Evolutionary conservation across 768 basidiomycete genomes (phyloP).

Genomic region (Chalciporus sphaerocephalus): DNA sequence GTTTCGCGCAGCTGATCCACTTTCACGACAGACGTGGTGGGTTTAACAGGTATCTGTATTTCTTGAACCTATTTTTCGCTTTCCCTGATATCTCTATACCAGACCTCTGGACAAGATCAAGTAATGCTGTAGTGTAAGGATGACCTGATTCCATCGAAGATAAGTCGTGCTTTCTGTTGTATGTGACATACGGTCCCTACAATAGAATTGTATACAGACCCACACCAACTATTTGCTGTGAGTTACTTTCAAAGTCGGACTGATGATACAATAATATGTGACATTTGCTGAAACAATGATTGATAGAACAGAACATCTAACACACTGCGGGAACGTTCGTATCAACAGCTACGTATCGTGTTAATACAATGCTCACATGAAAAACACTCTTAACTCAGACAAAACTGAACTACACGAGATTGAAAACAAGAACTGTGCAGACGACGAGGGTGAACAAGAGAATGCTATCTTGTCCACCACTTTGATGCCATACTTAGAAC

Average conservation of each 20-base stretch:
- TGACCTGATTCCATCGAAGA: conserved; percentile 3
- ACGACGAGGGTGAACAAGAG: conserved; percentile 4
- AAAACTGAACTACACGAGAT: conserved; percentile 19
- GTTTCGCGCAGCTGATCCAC: conserved; percentile 9
- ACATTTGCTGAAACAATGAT: conserved; percentile 1
- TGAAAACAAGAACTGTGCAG: conserved; percentile 11
- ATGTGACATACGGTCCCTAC: conserved; percentile 1
- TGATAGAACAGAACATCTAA: conserved; percentile 20
- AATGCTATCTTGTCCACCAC: conserved; percentile 1
- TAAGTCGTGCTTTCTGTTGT: conserved; percentile 14
- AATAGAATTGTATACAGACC: neutral
- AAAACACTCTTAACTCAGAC: conserved; percentile 15
- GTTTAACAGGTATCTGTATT: conserved; percentile 62
- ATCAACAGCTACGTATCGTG: conserved; percentile 21
- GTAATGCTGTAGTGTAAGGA: conserved; percentile 31
- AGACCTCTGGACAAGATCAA: conserved; percentile 96
- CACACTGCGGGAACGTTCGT: conserved; percentile 17
- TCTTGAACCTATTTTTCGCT: neutral
- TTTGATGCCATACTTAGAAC: conserved; percentile 48
- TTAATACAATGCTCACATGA: conserved; percentile 26
- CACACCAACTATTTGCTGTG: too few species aligned
- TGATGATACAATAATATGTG: neutral
- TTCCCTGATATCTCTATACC: conserved; percentile 21
- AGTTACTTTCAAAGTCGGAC: neutral
- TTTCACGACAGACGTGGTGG: conserved; percentile 61